Evolutionary conservation across 495 filamentous ascomycete genomes (phyloP).

Genomic region (Tuber aestivum): DNA sequence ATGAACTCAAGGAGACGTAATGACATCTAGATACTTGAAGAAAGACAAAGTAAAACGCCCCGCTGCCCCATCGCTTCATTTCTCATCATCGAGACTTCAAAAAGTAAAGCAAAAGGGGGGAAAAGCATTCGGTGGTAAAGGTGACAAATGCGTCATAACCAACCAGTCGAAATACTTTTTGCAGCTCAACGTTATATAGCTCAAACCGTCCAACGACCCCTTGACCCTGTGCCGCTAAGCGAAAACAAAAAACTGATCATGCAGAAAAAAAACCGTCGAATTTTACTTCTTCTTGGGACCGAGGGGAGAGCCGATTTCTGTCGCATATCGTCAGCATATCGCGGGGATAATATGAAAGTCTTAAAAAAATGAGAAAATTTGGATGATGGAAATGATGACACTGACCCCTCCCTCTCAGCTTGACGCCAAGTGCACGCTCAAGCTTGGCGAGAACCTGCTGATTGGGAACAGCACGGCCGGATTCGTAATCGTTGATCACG

Average conservation of each 20-base stretch:
- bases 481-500: conserved; percentile 79
- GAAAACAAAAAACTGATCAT: conserved; percentile 13
- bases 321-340: conserved; percentile 13
- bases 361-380: background rate
- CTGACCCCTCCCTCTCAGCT: conserved; percentile 59
- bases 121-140: background rate
- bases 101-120: background rate
- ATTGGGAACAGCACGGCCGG: conserved; percentile 70
- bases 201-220: background rate
- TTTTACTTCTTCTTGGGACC: conserved; percentile 41
- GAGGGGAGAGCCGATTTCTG: conserved; percentile 39
- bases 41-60: conserved; percentile 5
- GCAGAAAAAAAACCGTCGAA: conserved; percentile 12
- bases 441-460: conserved; percentile 74
- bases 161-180: background rate
- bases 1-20: background rate
- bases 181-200: background rate
- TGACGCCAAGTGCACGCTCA: conserved; percentile 80
- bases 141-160: background rate
- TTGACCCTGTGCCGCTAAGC: conserved; percentile 33
- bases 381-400: background rate
- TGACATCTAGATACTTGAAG: conserved; percentile 1
- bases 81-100: background rate
- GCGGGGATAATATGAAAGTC: background rate
- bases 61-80: background rate